A percentile compares a stretch with the other conserved stretches of the same genome.
Evolutionary conservation across 768 basidiomycete species (phyloP).

Genomic region (Rickenella mellea): DNA sequence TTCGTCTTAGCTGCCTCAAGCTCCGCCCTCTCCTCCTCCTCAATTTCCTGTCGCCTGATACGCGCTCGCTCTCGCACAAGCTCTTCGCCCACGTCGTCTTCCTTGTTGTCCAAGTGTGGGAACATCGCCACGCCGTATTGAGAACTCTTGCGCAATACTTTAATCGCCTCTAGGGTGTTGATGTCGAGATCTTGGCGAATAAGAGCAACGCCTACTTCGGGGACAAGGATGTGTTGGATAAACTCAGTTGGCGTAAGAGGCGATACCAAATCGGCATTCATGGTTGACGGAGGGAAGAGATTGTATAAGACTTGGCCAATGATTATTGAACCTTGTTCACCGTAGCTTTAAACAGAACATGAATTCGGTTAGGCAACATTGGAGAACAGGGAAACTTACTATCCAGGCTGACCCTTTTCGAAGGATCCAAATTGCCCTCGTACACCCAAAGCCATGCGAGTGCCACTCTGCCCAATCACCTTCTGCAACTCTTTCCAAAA

Average conservation of each 20-base stretch:
- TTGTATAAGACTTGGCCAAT: conserved; percentile 70
- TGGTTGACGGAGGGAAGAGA: conserved; percentile 57
- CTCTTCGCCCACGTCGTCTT: conserved; percentile 24
- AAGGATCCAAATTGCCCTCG: conserved; percentile 72
- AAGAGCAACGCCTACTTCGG: conserved; percentile 76
- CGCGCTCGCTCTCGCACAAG: conserved; percentile 36
- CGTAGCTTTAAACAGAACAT: conserved; percentile 47
- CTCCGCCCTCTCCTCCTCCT: conserved; percentile 29
- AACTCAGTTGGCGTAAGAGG: conserved; percentile 73
- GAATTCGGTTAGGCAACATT: neutral
- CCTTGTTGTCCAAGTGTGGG: conserved; percentile 46
- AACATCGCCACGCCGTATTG: conserved; percentile 84
- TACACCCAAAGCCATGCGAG: conserved; percentile 55
- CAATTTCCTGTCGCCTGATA: conserved; percentile 29
- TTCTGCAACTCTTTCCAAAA: conserved; percentile 65
- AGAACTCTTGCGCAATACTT: conserved; percentile 63
- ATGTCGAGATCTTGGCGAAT: conserved; percentile 67
- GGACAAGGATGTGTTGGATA: conserved; percentile 77
- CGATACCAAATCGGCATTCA: conserved; percentile 41
- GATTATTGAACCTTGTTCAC: conserved; percentile 74
- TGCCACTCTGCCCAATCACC: conserved; percentile 56
- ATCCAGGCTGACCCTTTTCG: conserved; percentile 79
- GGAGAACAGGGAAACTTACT: conserved; percentile 42
- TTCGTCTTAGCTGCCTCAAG: conserved; percentile 14
- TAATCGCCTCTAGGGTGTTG: conserved; percentile 37